Base-by-base conservation (phyloP, 805 yeast genomes). In the Cyberlindnera suaveolens region DNA sequence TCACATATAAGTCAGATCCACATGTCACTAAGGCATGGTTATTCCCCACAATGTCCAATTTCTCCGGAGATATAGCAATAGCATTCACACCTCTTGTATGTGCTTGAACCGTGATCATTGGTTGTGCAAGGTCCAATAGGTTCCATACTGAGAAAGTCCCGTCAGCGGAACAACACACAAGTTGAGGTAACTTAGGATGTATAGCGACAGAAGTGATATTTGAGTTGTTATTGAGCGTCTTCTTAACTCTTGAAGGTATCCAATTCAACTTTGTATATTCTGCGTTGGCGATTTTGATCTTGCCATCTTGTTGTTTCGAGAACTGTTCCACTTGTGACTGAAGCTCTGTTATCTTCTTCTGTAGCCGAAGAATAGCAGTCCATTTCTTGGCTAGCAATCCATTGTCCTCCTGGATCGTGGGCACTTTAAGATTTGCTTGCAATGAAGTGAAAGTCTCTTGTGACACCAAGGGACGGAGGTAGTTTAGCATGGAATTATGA, bases 321-420 rank as follows among this genome's bases (percentile, higher is more conserved):
- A 81, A 65, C 33, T 73, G 70, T 15, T 62, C 62, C 5, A 76
- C 60, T 38, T 80, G 82, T 16, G 71, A 63, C 55, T 90, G 96
- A 36, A 88, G 62, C 40, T 82, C 91, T 44, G 82, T 66, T 35
- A 82, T 80, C 53, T 77, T 74, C 48, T 80, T 75, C 63, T 91
- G 96, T 27, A 91, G 68, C 37, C 96, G 68, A 29, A 87, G 71
- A 4, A 90, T 91, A 0, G 95, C 81, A 1, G 82, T 72, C 97
- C 97, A 90, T 65, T 89, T 90, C 63, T 82, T 83, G 52, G 83
- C 87, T 33, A 87, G 65, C 10, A 70, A 56, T 10, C 57, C 52
- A 41, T 52, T 58, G 23, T 60, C 66, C 33, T 45, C 58, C 16
- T 31, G 55, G 26, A 47, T 49, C 36, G 45, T 54, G 35, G 40